These are phyloP conservation scores for Delitschia confertaspora DNA, from an alignment of 495 filamentous ascomycete genomes.

Conservation along the genomic window DNA sequence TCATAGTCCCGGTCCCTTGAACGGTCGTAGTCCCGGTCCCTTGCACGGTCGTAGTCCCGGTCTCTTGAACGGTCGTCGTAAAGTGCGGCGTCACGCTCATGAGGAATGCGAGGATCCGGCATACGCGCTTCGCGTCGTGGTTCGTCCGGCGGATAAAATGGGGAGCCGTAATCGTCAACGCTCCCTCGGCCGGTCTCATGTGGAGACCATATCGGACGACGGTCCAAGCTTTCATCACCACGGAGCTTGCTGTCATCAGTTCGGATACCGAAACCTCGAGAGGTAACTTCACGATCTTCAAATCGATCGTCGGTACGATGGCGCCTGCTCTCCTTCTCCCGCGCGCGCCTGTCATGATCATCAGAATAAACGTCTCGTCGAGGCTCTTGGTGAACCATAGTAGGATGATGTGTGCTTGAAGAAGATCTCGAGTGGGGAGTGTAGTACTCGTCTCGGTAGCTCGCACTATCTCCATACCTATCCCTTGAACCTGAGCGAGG, in stretches of 20 bases:
- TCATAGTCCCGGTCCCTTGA: constrained; percentile 17
- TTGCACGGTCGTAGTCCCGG: constrained; percentile 20
- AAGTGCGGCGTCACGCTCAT: constrained; percentile 13
- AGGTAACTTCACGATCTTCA: constrained; percentile 28
- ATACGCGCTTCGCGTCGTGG: constrained; percentile 20
- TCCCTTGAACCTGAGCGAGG: constrained; percentile 21
- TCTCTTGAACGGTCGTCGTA: constrained; percentile 29
- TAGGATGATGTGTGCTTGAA: constrained; percentile 21
- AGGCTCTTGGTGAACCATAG: constrained; percentile 28
- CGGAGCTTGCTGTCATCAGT: constrained; percentile 24
- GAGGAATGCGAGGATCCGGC: constrained; percentile 9
- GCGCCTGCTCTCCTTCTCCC: constrained; percentile 28
- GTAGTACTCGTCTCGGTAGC: constrained; percentile 27
- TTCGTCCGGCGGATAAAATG: constrained; percentile 32
- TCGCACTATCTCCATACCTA: constrained; percentile 14
- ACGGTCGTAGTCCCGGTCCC: constrained; percentile 19
- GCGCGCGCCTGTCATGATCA: constrained; percentile 24
- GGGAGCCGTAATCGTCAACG: constrained; percentile 8
- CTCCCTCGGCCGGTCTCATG: constrained; percentile 6
- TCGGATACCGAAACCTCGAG: constrained; percentile 37
- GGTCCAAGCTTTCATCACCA: constrained; percentile 20
- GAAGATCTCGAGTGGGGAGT: constrained; percentile 23
- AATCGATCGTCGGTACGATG: constrained; percentile 21
- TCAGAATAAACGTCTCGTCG: constrained; percentile 25
- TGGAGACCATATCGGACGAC: constrained; percentile 19